Evolutionary conservation across 2,329 filamentous ascomycete genomes (phyloP).

Genomic region (Colletotrichum tropicale): DNA sequence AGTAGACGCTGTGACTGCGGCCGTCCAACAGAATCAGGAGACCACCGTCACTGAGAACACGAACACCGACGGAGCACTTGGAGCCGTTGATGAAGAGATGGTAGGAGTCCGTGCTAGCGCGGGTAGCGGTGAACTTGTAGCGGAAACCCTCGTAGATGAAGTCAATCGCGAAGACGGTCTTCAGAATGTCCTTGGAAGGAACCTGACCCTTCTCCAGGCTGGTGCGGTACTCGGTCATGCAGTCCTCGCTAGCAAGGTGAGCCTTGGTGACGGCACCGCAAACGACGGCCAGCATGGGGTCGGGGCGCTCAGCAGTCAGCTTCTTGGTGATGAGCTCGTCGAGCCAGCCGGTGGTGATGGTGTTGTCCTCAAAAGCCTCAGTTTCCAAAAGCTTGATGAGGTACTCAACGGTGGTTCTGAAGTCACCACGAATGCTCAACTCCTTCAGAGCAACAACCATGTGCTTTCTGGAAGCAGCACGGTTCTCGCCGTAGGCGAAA

Average conservation of each 20-base stretch:
- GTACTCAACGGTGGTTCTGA: constrained; percentile 98
- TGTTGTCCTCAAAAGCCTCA: constrained; percentile 98
- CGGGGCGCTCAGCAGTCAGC: constrained; percentile 92
- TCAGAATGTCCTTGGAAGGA: constrained; percentile 93
- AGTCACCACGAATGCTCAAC: constrained; percentile 98
- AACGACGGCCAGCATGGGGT: constrained; percentile 91
- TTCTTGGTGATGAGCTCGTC: constrained; percentile 99
- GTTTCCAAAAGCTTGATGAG: constrained; percentile 98
- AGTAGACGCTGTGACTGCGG: constrained; percentile 97
- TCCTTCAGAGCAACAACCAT: constrained; percentile 99
- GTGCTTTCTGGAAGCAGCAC: constrained; percentile 94
- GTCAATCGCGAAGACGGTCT: constrained; percentile 96
- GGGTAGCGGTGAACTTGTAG: constrained; percentile 98
- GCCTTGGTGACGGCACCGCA: constrained; percentile 95
- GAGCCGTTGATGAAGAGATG: constrained; percentile 99
- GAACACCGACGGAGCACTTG: constrained; percentile 91
- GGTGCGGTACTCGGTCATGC: constrained; percentile 83
- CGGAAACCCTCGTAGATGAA: constrained; percentile 98
- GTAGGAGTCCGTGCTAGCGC: constrained; percentile 91
- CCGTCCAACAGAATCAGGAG: constrained; percentile 89
- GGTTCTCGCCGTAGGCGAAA: constrained; percentile 98
- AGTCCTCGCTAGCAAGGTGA: constrained; percentile 90
- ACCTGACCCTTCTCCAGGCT: constrained; percentile 97
- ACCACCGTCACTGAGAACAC: constrained; percentile 91
- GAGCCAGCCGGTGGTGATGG: constrained; percentile 97